Evolutionary conservation across 75 land plant species (phyloP).

Genomic region (Pinus tabuliformis): DNA sequence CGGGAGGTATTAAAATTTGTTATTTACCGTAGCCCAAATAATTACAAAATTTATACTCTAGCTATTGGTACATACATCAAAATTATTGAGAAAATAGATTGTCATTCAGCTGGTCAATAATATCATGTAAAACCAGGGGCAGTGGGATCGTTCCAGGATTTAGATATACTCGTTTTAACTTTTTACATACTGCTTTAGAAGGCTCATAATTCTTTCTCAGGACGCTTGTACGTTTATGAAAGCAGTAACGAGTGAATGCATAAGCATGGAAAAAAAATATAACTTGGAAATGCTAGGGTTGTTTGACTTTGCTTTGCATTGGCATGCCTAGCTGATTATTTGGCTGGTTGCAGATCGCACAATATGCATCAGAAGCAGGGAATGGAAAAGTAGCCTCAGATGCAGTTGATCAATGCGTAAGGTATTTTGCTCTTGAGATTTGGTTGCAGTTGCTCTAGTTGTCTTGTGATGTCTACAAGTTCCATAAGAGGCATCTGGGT

Average conservation of each 20-base stretch:
- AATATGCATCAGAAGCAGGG: conserved; percentile 92
- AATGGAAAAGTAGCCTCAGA: conserved; percentile 72
- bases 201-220: not conserved
- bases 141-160: not conserved
- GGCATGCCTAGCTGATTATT: not conserved
- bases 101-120: not conserved
- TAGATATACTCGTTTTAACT: too few relatives aligned
- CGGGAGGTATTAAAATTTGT: too few relatives aligned
- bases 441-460: not conserved
- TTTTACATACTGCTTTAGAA: not conserved
- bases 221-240: not conserved
- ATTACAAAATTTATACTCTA: too few relatives aligned
- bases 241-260: not conserved
- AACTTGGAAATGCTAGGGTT: not conserved
- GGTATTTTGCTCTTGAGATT: conserved; percentile 33
- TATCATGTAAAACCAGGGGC: not conserved
- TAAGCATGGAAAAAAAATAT: not conserved
- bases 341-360: conserved; percentile 68
- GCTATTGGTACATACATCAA: not conserved
- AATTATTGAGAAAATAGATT: not conserved
- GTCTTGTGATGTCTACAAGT: not conserved
- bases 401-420: conserved; percentile 83
- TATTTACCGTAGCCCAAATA: too few relatives aligned
- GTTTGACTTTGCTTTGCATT: not conserved
- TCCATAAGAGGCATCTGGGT: not conserved